These are phyloP conservation scores for Stemphylium lycopersici DNA, from an alignment of 2,329 filamentous ascomycete species.

Conservation along the genomic window DNA sequence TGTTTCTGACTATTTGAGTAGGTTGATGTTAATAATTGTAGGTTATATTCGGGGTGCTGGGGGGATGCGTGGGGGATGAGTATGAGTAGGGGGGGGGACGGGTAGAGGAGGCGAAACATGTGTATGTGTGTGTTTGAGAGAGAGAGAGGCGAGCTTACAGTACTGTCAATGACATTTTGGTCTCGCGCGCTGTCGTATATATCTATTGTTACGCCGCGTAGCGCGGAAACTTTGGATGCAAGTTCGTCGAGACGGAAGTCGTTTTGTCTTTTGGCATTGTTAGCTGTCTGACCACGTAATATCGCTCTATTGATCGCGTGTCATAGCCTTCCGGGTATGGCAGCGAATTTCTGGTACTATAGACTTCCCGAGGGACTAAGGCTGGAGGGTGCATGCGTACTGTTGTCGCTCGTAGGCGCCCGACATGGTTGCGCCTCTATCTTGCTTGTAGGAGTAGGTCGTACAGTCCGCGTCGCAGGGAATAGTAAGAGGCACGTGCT, in stretches of 20 bases:
- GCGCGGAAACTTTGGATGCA: conserved; percentile 84
- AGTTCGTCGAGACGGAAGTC: conserved; percentile 93
- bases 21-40: not conserved
- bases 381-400: no score
- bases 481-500: not conserved
- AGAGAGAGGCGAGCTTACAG: conserved; percentile 69
- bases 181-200: conserved; percentile 96
- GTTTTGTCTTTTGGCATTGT: conserved; percentile 67
- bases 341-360: no score
- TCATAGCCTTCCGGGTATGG: no score
- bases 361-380: no score
- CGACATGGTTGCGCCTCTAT: conserved; percentile 52
- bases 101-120: not conserved
- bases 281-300: no score
- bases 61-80: no score
- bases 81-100: no score
- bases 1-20: conserved; percentile 72
- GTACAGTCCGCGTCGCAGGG: not conserved
- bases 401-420: conserved; percentile 65
- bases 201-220: conserved; percentile 93
- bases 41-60: not conserved
- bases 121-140: not conserved
- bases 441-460: not conserved
- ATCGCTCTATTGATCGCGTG: no score
- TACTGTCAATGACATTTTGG: conserved; percentile 88